Evolutionary conservation across 768 basidiomycete genomes (phyloP).

Genomic region (Glaciozyma martinii): DNA sequence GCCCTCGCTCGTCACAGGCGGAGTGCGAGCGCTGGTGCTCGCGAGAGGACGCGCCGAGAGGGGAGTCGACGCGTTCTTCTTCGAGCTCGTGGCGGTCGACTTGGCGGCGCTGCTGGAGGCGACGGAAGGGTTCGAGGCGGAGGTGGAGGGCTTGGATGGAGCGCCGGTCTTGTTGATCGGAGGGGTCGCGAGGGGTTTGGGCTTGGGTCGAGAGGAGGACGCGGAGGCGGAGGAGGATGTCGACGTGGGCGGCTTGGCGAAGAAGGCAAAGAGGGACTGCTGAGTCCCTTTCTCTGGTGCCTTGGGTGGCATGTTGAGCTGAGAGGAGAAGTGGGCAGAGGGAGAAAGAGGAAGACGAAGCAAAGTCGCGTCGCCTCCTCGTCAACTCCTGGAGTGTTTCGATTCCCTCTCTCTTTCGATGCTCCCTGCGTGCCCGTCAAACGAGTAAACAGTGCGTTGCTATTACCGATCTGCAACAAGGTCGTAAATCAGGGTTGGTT

Average conservation of each 20-base stretch:
- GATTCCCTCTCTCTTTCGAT: too few species aligned
- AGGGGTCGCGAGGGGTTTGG: neutral
- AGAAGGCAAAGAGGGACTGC: slow-evolving; percentile 13
- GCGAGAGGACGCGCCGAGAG: neutral
- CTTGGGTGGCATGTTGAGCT: neutral
- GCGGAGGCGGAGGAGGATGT: neutral
- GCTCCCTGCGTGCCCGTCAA: too few species aligned
- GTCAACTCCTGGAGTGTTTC: too few species aligned
- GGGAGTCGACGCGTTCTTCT: neutral
- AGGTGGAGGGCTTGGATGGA: neutral
- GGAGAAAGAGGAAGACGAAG: neutral
- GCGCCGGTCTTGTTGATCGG: neutral
- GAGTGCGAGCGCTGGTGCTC: neutral
- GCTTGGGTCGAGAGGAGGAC: neutral
- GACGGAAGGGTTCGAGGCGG: neutral
- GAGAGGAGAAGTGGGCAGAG: neutral
- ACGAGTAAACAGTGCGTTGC: too few species aligned
- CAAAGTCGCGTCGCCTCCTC: too few species aligned
- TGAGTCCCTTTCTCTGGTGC: neutral
- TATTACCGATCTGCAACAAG: too few species aligned
- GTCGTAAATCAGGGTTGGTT: too few species aligned
- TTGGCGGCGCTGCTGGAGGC: neutral
- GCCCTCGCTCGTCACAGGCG: slow-evolving; percentile 5
- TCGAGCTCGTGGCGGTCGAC: neutral
- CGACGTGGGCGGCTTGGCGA: neutral